phyloP scores from a whole-genome alignment of 768 basidiomycete genomes.

The Bullera alba region DNA sequence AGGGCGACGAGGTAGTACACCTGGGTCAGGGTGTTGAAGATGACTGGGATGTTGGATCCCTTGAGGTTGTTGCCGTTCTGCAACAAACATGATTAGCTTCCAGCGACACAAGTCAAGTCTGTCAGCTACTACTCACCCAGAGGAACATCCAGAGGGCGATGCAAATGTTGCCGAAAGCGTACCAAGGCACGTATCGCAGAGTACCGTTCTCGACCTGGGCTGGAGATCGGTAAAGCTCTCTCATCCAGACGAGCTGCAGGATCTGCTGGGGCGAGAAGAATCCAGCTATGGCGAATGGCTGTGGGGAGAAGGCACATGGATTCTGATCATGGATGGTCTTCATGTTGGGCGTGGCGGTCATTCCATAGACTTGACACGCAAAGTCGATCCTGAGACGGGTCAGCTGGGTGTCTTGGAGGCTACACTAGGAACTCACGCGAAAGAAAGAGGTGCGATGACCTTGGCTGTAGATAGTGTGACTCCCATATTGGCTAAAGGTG shows the following conservation, averaged over 20 bases:
- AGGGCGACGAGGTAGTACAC: slow-evolving; percentile 34
- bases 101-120: not conserved
- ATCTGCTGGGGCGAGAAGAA: slow-evolving; percentile 43
- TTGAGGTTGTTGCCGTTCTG: slow-evolving; percentile 38
- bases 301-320: slow-evolving; percentile 37
- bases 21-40: slow-evolving; percentile 39
- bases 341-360: slow-evolving; percentile 39
- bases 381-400: slow-evolving; percentile 26
- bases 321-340: slow-evolving; percentile 36
- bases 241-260: slow-evolving; percentile 36
- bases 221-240: slow-evolving; percentile 29
- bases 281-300: slow-evolving; percentile 38
- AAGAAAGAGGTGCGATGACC: slow-evolving; percentile 30
- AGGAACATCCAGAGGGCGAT: slow-evolving; percentile 41
- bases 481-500: slow-evolving; percentile 32
- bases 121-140: slow-evolving; percentile 38
- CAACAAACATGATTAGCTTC: not conserved
- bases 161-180: slow-evolving; percentile 33
- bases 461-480: slow-evolving; percentile 36
- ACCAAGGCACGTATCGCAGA: slow-evolving; percentile 31
- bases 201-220: slow-evolving; percentile 25
- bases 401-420: not conserved
- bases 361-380: slow-evolving; percentile 31
- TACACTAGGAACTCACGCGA: slow-evolving; percentile 10
- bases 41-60: slow-evolving; percentile 33